Base-by-base conservation (phyloP, 1,139 yeast genomes). In the Diutina sp. region DNA sequence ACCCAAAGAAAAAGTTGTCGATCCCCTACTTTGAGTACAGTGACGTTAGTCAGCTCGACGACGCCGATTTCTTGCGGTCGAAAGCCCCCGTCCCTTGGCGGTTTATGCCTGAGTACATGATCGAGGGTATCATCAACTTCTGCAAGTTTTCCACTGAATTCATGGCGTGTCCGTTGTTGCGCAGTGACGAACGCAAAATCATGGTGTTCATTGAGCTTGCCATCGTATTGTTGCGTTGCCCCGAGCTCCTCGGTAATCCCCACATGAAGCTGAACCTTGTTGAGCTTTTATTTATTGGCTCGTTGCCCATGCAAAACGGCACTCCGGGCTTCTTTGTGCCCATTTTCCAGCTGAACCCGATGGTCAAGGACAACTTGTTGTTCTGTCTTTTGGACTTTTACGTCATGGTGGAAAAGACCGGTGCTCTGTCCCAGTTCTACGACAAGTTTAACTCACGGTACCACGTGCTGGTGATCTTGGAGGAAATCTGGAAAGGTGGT, bases 321-420 rank as follows among this genome's bases (percentile, higher is more conserved):
- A 61, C 64, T 5, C 85, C 89, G 3, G 99, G 98, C 0, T 86
- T 85, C 60, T 82, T 90, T 78, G 74, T 84, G 58, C 76, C 78
- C 12, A 76, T 85, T 6, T 84, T 90, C 68, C 83, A 79, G 62
- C 72, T 83, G 11, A 84, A 90, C 64, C 77, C 79, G 56, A 66
- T 87, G 55, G 87, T 90, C 0, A 71, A 74, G 52, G 76, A 84
- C 55, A 84, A 91, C 65, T 68, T 95, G 58, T 74, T 93, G 58
- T 91, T 89, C 64, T 87, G 96, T 0, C 76, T 93, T 59, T 78
- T 93, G 71, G 95, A 90, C 65, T 87, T 90, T 62, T 93, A 93
- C 68, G 96, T 93, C 51, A 90, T 89, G 78, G 93, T 91, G 58
- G 99, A 93, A 67, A 90, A 89, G 66, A 95, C 99, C 0, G 99